Evolutionary conservation across 495 filamentous ascomycete species (phyloP).

Genomic region (Gamarada debralockiae): DNA sequence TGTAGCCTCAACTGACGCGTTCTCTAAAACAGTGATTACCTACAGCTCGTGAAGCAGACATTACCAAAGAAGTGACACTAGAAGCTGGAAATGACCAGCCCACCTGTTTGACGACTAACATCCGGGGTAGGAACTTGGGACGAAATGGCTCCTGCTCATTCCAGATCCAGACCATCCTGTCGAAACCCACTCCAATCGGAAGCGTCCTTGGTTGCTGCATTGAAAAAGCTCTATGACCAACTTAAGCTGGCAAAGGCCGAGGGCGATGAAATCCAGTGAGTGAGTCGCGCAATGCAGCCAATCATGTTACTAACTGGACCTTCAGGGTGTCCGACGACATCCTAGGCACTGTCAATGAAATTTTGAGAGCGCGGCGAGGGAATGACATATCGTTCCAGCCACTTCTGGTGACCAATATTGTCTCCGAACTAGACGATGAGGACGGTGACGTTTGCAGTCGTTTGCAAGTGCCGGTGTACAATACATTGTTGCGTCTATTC

Average conservation of each 20-base stretch:
- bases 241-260: background rate
- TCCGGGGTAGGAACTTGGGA: too few species aligned
- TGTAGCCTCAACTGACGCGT: too few species aligned
- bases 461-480: constrained; percentile 2
- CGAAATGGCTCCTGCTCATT: too few species aligned
- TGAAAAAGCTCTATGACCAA: background rate
- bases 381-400: background rate
- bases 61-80: too few species aligned
- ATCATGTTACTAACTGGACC: background rate
- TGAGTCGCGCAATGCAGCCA: background rate
- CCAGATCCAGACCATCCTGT: too few species aligned
- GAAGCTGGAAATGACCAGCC: too few species aligned
- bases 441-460: constrained; percentile 12
- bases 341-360: background rate
- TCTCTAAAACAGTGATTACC: too few species aligned
- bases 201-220: too few species aligned
- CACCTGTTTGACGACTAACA: too few species aligned
- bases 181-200: too few species aligned
- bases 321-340: background rate
- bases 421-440: constrained; percentile 1
- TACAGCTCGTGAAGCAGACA: too few species aligned
- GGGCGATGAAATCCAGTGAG: constrained; percentile 6
- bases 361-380: background rate
- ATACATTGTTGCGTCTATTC: background rate
- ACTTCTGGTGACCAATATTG: background rate